Percentiles rank a stretch among this genome's conserved stretches.
Conservation (phyloP, 371 early-diverging fungal genomes). For the Haplosporangium sp. region DNA sequence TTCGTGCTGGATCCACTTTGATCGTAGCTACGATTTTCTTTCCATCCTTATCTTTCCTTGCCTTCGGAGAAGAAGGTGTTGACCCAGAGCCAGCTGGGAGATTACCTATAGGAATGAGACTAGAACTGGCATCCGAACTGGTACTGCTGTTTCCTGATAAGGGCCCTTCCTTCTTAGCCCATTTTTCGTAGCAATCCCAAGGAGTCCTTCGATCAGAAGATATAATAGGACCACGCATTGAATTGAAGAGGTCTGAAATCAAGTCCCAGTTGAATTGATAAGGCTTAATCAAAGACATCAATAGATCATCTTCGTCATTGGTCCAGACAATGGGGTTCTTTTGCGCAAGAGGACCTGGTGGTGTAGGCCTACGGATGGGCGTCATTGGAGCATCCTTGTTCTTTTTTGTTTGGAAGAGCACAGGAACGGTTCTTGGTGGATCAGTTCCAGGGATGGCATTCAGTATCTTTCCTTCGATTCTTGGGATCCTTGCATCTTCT, state of each 20-base stretch:
- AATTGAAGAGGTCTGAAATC: slow-evolving; percentile 71
- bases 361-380: slow-evolving; percentile 61
- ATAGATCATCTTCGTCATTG: slow-evolving; percentile 75
- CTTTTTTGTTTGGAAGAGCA: slow-evolving; percentile 60
- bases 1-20: slow-evolving; percentile 44
- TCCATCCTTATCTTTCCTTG: slow-evolving; percentile 54
- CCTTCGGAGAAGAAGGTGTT: slow-evolving; percentile 49
- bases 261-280: slow-evolving; percentile 80
- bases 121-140: slow-evolving; percentile 25
- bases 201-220: slow-evolving; percentile 68
- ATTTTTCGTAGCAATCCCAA: slow-evolving; percentile 76
- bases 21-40: slow-evolving; percentile 38
- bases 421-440: slow-evolving; percentile 45
- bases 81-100: slow-evolving; percentile 39
- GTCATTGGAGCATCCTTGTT: slow-evolving; percentile 60
- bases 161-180: slow-evolving; percentile 58
- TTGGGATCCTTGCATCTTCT: slow-evolving; percentile 55
- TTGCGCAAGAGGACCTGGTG: slow-evolving; percentile 33
- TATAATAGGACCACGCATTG: slow-evolving; percentile 63
- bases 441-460: slow-evolving; percentile 52
- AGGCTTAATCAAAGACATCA: slow-evolving; percentile 67
- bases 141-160: slow-evolving; percentile 24
- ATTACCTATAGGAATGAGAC: slow-evolving; percentile 42
- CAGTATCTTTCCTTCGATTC: slow-evolving; percentile 49
- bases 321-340: slow-evolving; percentile 65